Conservation (phyloP, 1,139 yeast genomes). For the Magnusiomyces tetraspermus region DNA sequence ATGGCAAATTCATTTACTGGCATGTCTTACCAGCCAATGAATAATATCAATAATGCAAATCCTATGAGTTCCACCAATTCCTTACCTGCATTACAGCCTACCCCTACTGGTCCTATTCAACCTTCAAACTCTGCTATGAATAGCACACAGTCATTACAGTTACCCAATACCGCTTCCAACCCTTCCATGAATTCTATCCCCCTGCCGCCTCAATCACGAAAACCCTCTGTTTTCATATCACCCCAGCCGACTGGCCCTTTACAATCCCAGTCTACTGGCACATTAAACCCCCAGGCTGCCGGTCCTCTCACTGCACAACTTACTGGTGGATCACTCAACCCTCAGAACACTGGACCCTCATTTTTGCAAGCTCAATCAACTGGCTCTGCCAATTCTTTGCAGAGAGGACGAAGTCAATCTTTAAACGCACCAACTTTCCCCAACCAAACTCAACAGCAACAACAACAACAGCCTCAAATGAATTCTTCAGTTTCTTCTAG, state of each 20-base stretch:
- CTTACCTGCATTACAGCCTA: neutral
- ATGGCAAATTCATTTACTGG: neutral
- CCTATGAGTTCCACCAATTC: neutral
- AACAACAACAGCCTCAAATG: neutral
- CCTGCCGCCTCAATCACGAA: conserved; percentile 1
- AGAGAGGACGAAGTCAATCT: conserved; percentile 1
- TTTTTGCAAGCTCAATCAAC: neutral
- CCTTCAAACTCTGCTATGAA: neutral
- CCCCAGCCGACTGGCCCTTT: conserved; percentile 12
- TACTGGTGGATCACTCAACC: conserved; percentile 1
- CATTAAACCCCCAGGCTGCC: neutral
- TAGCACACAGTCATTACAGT: neutral
- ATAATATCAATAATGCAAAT: neutral
- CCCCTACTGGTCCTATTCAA: conserved; percentile 3
- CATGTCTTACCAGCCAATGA: conserved; percentile 1
- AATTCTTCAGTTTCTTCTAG: neutral
- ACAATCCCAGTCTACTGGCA: conserved; percentile 4
- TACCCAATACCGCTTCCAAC: conserved; percentile 2
- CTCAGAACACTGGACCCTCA: conserved; percentile 11
- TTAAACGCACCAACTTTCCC: neutral
- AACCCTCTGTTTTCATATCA: neutral
- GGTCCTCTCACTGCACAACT: neutral
- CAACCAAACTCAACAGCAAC: too few species aligned
- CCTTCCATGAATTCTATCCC: conserved; percentile 1
- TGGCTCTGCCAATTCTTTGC: neutral